Base-by-base conservation (phyloP, 129 eudicot genomes). In the Flaveria bidentis region DNA sequence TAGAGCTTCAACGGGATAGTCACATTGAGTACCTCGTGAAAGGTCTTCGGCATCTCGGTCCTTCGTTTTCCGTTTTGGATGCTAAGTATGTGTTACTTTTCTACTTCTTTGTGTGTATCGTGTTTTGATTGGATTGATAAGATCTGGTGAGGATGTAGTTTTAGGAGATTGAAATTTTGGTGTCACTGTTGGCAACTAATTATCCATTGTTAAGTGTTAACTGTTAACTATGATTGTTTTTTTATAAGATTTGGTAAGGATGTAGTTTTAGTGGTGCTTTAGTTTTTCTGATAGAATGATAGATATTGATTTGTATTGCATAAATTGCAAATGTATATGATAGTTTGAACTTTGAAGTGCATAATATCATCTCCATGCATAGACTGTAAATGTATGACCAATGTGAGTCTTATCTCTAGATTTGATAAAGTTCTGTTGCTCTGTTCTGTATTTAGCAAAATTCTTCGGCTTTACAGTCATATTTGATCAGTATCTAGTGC, bases 1-100 rank as follows among this genome's bases (percentile, higher is more conserved):
- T 90, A 36, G 97, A 90, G 85, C 68, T 93, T 73, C 89, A 52
- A 56, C 89, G 92, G 0, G 97, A 88, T 45, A 82, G 78, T 50
- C 97, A 90, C 83, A 74, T 85, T 42, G 83, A 90, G 56, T 93
- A 82, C 69, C 96, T 93, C 57, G 83, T 88, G 69, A 87, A 81
- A 56, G 90, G 97, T n/a, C 87, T 93, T 30, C 77, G 80, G 53
- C 89, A 77, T 14, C 98, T 93, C 78, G 86, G 78, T 42, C 87
- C 89, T 36, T 80, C 90, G 30, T 90, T 90, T 61, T 65, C 78
- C 18, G 88, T 85, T 11, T 72, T 93, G 70, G 98, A 93, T 81
- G 91, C 97, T 75, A 90, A 88, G 97, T 93, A 88, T 63, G 0
- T n/a, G 6, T 30, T 20, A 20, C 22, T 0, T 20, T 44, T 55